phyloP scores from a whole-genome alignment of 2,329 filamentous ascomycete species.

The Dactylellina parvicollis region DNA sequence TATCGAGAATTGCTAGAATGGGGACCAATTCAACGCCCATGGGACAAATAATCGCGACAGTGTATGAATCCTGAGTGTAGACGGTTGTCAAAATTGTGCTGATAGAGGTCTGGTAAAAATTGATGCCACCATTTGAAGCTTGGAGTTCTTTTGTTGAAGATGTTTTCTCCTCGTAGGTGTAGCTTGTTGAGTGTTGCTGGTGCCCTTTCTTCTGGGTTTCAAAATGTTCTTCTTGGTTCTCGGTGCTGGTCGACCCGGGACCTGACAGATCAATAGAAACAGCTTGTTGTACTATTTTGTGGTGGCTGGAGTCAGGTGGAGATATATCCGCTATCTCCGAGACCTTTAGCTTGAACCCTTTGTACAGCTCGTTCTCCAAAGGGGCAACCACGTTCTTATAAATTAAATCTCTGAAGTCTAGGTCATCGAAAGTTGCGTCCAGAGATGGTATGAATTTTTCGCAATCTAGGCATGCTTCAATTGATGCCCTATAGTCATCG shows the following conservation, averaged over 20 bases:
- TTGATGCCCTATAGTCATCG: constrained; percentile 19
- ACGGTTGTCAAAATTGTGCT: background rate
- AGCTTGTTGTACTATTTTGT: no score
- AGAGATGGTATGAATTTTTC: background rate
- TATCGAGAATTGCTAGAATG: constrained; percentile 18
- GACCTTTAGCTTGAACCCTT: constrained; percentile 12
- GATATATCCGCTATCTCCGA: background rate
- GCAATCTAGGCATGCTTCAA: constrained; percentile 32
- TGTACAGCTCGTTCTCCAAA: constrained; percentile 20
- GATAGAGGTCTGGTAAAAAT: background rate
- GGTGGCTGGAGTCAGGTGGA: no score
- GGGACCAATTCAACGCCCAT: constrained; percentile 26
- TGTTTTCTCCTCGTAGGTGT: background rate
- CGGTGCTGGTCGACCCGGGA: no score
- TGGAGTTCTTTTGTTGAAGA: constrained; percentile 4
- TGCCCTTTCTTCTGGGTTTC: background rate
- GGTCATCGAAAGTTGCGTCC: constrained; percentile 3
- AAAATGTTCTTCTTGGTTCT: no score
- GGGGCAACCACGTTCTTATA: constrained; percentile 16
- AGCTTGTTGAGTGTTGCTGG: background rate
- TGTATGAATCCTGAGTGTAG: constrained; percentile 6
- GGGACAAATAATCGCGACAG: constrained; percentile 21
- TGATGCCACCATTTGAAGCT: background rate
- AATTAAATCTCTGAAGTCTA: constrained; percentile 4
- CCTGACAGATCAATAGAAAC: no score